Conservation (phyloP, 208 protist genomes). For the Leishmania tarentolae region DNA sequence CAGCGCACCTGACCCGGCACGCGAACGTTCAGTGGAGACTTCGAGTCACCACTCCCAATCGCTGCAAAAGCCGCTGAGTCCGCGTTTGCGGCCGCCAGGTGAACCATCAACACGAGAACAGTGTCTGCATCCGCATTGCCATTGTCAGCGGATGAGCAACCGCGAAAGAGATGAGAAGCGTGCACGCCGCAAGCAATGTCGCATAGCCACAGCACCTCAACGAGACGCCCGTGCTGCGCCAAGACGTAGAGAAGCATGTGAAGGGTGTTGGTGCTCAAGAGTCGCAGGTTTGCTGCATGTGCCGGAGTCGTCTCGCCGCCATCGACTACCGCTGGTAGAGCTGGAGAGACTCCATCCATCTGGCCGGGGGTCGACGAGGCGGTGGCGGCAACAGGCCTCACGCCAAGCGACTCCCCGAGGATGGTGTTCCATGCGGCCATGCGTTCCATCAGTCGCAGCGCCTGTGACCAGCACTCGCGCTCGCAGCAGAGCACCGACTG, state of each 20-base stretch:
- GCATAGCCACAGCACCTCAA: slow-evolving; percentile 18
- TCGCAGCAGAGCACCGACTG: slow-evolving; percentile 17
- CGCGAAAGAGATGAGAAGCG: neutral
- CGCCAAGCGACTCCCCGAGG: slow-evolving; percentile 6
- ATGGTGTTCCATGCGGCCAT: slow-evolving; percentile 22
- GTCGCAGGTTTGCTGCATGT: neutral
- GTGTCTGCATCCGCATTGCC: neutral
- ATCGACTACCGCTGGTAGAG: neutral
- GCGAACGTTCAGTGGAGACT: neutral
- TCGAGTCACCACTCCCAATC: neutral
- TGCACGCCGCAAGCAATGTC: neutral
- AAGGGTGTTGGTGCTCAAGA: slow-evolving; percentile 6
- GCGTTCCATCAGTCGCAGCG: slow-evolving; percentile 13
- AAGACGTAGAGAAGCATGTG: slow-evolving; percentile 60
- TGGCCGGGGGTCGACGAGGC: neutral
- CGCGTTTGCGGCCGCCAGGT: slow-evolving; percentile 30
- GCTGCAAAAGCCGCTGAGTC: neutral
- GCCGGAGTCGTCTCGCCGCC: neutral
- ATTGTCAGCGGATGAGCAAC: neutral
- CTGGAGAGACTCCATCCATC: neutral
- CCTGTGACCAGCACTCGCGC: slow-evolving; percentile 28
- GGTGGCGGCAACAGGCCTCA: neutral
- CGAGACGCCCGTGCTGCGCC: slow-evolving; percentile 60
- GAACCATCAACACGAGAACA: neutral
- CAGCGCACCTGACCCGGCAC: neutral